Evolutionary conservation across 441 rosid species (phyloP), one percentile per base, ranked within the genome.

Genomic region (Bruguiera hainesii): DNA sequence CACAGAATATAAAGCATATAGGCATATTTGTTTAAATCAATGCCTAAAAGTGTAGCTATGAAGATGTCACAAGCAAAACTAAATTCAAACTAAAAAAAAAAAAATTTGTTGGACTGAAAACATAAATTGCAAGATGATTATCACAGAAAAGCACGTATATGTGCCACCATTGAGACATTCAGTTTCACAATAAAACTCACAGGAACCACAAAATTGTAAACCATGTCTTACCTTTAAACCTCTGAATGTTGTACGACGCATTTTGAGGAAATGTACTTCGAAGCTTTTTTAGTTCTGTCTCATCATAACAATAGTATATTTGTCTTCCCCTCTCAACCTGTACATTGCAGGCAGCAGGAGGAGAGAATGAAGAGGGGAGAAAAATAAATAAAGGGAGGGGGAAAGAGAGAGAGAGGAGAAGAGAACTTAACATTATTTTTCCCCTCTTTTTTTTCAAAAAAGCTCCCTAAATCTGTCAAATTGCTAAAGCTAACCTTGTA

Each of bases 251-350:
- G 82, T 85, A 90, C 25, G 88, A 93, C 48, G 96, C 97, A 78
- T 84, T 93, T 51, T 79, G 70, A 19, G 96, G 94, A 74, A 90
- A 87, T 61, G 81, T 82, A 6, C 61, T 71, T 64, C 69, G 82
- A 56, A 87, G 76, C 74, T 75, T 85, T 74, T 80, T 81, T 20
- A 89, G 86, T 33, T 87, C 92, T 16, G 77, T 80, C 2, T 86
- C 96, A 60, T 86, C 85, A 63, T 89, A 90, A 73, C 96, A 85
- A 75, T 93, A 89, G 67, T 82, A 76, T 56, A 42, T 87, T 61
- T 87, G 84, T 68, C 87, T 93, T 63, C 96, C 98, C 64, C 96
- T 89, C 83, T 93, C 96, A 73, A 93, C 90, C 96, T 92, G 73
- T 70, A 26, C 42, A 70, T 79, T 74, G 66, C 56, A 67, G 56